Conservation (phyloP, 2,329 filamentous ascomycete genomes). For the Mycocentrospora acerina region DNA sequence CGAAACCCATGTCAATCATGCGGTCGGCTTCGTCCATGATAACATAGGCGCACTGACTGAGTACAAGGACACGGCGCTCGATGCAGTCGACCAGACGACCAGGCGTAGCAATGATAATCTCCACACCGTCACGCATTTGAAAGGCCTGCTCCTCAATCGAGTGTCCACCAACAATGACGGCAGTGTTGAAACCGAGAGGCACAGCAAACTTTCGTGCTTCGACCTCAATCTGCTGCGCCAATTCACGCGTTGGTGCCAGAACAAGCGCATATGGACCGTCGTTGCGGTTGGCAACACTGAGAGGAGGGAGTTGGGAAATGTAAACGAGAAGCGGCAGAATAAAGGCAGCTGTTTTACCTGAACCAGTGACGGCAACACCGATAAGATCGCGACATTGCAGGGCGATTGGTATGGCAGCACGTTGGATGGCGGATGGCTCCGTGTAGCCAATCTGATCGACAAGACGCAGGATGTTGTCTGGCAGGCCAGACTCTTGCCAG, state of each 20-base stretch:
- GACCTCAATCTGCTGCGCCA: conserved; percentile 95
- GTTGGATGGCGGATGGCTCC: conserved; percentile 88
- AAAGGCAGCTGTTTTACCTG: conserved; percentile 96
- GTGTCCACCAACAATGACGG: conserved; percentile 97
- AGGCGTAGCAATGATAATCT: conserved; percentile 98
- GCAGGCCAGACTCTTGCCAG: conserved; percentile 84
- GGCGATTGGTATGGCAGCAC: conserved; percentile 93
- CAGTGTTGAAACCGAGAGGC: conserved; percentile 88
- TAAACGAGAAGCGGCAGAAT: conserved; percentile 89
- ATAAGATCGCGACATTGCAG: conserved; percentile 93
- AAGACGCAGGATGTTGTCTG: conserved; percentile 75
- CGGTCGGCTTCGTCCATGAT: conserved; percentile 99
- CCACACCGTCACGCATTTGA: conserved; percentile 85
- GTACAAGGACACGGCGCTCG: conserved; percentile 84
- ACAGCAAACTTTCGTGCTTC: conserved; percentile 91
- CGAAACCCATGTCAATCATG: conserved; percentile 98
- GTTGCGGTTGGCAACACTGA: conserved; percentile 84
- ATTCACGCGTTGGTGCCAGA: conserved; percentile 90
- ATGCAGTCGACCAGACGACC: conserved; percentile 97
- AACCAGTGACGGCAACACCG: conserved; percentile 95
- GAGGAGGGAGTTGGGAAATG: conserved; percentile 83
- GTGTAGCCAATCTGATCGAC: conserved; percentile 84
- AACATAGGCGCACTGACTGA: conserved; percentile 95
- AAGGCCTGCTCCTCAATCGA: conserved; percentile 91
- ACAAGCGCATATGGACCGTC: conserved; percentile 98